A percentile compares a stretch with the other conserved stretches of the same genome.
Evolutionary conservation across 257 asterid species (phyloP).

Genomic region (Datura wrightii): DNA sequence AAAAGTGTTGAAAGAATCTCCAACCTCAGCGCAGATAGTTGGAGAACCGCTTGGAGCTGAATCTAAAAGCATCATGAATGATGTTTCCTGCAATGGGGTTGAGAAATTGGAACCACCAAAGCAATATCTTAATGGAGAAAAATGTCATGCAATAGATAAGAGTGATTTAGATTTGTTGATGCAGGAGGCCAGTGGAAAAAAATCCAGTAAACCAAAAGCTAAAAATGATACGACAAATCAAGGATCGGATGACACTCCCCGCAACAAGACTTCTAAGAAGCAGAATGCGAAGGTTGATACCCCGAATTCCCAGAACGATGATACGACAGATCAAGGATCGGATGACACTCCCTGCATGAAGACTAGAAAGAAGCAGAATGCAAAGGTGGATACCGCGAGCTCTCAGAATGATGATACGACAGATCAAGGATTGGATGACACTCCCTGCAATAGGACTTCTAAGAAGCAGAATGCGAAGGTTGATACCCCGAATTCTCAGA

Average conservation of each 20-base stretch:
- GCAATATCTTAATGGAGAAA: constrained; percentile 9
- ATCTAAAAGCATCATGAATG: constrained; percentile 31
- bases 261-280: constrained; percentile 14
- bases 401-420: constrained; percentile 30
- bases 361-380: constrained; percentile 33
- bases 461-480: constrained; percentile 34
- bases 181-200: constrained; percentile 37
- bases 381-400: constrained; percentile 17
- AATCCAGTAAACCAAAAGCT: constrained; percentile 40
- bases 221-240: constrained; percentile 38
- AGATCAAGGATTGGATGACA: constrained; percentile 30
- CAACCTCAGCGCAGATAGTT: constrained; percentile 32
- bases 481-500: constrained; percentile 37
- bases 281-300: constrained; percentile 34
- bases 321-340: constrained; percentile 36
- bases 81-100: constrained; percentile 36
- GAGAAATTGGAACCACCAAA: constrained; percentile 34
- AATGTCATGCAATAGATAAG: constrained; percentile 7
- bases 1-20: constrained; percentile 21
- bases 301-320: not conserved
- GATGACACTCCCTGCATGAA: constrained; percentile 6
- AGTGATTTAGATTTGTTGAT: constrained; percentile 25
- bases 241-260: constrained; percentile 4
- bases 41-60: constrained; percentile 49
- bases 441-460: constrained; percentile 3